Evolutionary conservation across 2,329 filamentous ascomycete genomes (phyloP).

Genomic region (Pseudocercospora crystallina): DNA sequence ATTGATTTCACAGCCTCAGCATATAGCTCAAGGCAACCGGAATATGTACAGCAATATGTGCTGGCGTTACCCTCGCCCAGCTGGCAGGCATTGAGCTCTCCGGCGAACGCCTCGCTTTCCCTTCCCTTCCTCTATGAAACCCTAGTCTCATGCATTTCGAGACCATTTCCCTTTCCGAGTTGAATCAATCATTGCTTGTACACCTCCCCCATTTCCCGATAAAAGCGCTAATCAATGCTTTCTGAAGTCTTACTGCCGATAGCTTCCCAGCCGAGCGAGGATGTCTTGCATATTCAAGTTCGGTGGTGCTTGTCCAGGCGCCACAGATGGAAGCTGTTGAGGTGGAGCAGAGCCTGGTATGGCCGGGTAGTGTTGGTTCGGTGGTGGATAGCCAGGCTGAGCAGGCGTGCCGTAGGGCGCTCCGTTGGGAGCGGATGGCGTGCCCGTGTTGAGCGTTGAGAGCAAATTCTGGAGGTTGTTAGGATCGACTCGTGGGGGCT

Average conservation of each 20-base stretch:
- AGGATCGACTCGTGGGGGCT: slow-evolving; percentile 67
- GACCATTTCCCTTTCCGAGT: too few relatives aligned
- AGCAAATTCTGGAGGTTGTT: slow-evolving; percentile 70
- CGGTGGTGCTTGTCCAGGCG: slow-evolving; percentile 31
- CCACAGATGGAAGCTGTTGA: background rate
- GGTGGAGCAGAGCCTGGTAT: slow-evolving; percentile 33
- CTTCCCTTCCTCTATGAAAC: too few relatives aligned
- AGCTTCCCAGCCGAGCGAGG: slow-evolving; percentile 66
- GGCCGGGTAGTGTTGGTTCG: slow-evolving; percentile 26
- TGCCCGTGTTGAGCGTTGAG: slow-evolving; percentile 53
- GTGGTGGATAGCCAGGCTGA: slow-evolving; percentile 19
- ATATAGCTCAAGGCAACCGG: too few relatives aligned
- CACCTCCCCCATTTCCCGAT: too few relatives aligned
- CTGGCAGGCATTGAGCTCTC: too few relatives aligned
- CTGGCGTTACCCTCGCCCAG: too few relatives aligned
- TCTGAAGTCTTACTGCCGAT: slow-evolving; percentile 6
- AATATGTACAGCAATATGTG: too few relatives aligned
- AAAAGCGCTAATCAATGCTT: too few relatives aligned
- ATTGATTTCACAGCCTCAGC: too few relatives aligned
- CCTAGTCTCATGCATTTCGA: too few relatives aligned
- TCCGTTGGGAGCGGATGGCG: slow-evolving; percentile 18
- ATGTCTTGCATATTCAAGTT: slow-evolving; percentile 70
- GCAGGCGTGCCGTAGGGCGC: slow-evolving; percentile 15
- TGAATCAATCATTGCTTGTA: too few relatives aligned
- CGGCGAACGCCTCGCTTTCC: too few relatives aligned